Percentiles rank a stretch among this genome's conserved stretches.
phyloP scores from a whole-genome alignment of 2,329 filamentous ascomycete species.

The Claviceps sp. region DNA sequence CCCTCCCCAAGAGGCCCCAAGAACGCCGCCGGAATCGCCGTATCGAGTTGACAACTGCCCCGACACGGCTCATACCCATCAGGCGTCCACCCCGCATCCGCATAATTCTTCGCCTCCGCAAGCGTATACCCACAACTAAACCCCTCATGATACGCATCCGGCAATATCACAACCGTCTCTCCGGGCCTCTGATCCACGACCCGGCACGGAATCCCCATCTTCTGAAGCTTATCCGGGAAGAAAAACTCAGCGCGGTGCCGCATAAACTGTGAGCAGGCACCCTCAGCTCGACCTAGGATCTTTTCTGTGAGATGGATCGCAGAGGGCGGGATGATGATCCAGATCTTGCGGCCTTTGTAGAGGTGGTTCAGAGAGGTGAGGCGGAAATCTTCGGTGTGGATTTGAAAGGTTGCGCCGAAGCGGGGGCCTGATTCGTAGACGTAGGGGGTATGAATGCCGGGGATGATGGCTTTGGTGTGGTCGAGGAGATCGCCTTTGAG shows the following conservation, averaged over 20 bases:
- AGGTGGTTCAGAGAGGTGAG: slow-evolving; percentile 25
- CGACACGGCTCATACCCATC: slow-evolving; percentile 23
- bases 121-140: slow-evolving; percentile 29
- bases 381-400: slow-evolving; percentile 27
- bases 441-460: slow-evolving; percentile 27
- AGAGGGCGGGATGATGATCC: slow-evolving; percentile 24
- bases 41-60: slow-evolving; percentile 18
- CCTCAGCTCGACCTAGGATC: slow-evolving; percentile 18
- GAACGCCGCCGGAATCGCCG: slow-evolving; percentile 22
- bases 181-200: slow-evolving; percentile 25
- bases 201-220: slow-evolving; percentile 23
- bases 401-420: slow-evolving; percentile 26
- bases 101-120: slow-evolving; percentile 27
- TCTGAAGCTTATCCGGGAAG: slow-evolving; percentile 26
- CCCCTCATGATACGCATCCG: slow-evolving; percentile 26
- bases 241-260: slow-evolving; percentile 27
- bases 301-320: slow-evolving; percentile 22
- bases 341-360: slow-evolving; percentile 27
- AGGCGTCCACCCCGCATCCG: slow-evolving; percentile 22
- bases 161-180: slow-evolving; percentile 26
- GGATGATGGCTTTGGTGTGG: slow-evolving; percentile 23
- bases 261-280: slow-evolving; percentile 26
- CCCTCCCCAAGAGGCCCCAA: slow-evolving; percentile 20
- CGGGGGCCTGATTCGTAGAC: slow-evolving; percentile 25
- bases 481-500: slow-evolving; percentile 24